Percentiles rank a stretch among this genome's conserved stretches.
Evolutionary conservation across 345 rosid genomes (phyloP).

Genomic region (Diplotaxis tenuifolia): DNA sequence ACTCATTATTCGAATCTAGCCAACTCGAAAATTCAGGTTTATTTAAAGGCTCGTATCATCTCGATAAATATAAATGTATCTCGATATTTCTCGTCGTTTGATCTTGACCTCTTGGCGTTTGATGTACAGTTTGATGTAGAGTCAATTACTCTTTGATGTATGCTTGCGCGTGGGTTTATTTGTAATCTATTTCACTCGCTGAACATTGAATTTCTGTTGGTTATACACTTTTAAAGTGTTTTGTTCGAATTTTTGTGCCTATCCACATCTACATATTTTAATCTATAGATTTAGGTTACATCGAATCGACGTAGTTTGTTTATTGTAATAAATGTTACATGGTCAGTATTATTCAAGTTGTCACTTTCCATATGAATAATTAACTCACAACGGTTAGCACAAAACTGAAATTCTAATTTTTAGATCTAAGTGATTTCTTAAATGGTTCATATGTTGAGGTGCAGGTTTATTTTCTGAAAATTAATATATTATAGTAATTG

Average conservation of each 20-base stretch:
- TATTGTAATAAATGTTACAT: too few relatives aligned
- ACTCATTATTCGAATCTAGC: neutral
- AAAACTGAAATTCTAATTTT: too few relatives aligned
- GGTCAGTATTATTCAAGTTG: too few relatives aligned
- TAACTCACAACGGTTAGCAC: too few relatives aligned
- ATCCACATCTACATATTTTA: slow-evolving; percentile 23
- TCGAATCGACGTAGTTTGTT: neutral
- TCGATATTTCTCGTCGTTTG: neutral
- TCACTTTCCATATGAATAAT: too few relatives aligned
- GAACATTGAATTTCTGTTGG: slow-evolving; percentile 19
- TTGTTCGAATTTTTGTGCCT: slow-evolving; percentile 5
- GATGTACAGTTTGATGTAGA: too few relatives aligned
- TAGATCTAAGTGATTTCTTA: too few relatives aligned
- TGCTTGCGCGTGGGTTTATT: slow-evolving; percentile 6
- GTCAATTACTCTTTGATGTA: too few relatives aligned
- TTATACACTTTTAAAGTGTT: slow-evolving; percentile 7
- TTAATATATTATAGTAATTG: too few relatives aligned
- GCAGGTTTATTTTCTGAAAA: too few relatives aligned
- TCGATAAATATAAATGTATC: slow-evolving; percentile 20
- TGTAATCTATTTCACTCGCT: neutral
- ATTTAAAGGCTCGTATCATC: slow-evolving; percentile 9
- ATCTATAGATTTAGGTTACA: neutral
- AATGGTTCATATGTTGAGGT: too few relatives aligned
- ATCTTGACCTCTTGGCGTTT: neutral
- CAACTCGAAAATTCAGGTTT: slow-evolving; percentile 18